Evolutionary conservation across 257 asterid species (phyloP), one percentile per base, ranked within the genome.

Genomic region (Henckelia pumila): DNA sequence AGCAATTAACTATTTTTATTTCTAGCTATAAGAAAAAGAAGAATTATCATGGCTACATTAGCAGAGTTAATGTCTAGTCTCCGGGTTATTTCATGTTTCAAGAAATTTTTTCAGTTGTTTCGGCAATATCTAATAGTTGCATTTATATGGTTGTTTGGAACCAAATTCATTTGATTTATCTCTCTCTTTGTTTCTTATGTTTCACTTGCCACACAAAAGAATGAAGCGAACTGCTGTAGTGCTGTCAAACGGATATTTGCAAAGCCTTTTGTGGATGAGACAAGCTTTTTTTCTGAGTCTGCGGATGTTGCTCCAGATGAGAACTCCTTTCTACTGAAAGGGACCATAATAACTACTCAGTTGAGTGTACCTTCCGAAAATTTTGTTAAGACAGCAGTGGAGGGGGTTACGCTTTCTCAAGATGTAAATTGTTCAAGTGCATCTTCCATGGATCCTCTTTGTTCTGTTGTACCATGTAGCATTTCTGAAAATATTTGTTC

Each of bases 391-490:
- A 75, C 66, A 61, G 73, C 62, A 56, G 75, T 78, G 32, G 75
- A 73, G 21, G 68, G 67, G 73, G 61, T 66, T 67, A 29, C 76
- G 57, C 82, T 75, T 72, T 83, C 95, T 75, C 87, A 89, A 74
- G 91, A 87, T 72, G 75, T 66, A 49, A 65, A 72, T 73, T 78
- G 84, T 78, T 85, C 88, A 56, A 69, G 78, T 81, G 66, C 73
- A 61, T 79, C 89, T 61, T 71, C 79, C 59, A 47, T 56, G 68
- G 95, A 87, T 70, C 90, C 88, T 56, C 89, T 87, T 70, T 85
- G 96, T 80, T 89, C 96, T 69, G 74, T 82, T 77, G 96, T 89
- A 65, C 93, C 96, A 29, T 85, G 95, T 75, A 89, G 95, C 75
- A 75, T 89, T 78, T 73, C 88, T 56, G 86, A 89, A 71, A 67